These are phyloP conservation scores for Planoprotostelium fungivorum DNA, from an alignment of 78 protist species.

Conservation along the genomic window DNA sequence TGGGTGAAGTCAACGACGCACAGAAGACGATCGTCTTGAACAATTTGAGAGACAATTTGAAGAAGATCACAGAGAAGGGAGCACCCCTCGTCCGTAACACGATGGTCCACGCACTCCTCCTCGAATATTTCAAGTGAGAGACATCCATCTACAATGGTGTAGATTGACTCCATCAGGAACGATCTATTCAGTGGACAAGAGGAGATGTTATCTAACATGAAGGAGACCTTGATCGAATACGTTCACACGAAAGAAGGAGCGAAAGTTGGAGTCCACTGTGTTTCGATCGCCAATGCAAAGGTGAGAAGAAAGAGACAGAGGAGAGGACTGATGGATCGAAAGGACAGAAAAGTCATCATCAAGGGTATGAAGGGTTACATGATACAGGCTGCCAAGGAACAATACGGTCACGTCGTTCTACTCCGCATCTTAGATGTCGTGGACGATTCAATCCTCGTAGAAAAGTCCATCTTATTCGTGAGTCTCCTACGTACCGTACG, in stretches of 20 bases:
- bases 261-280: constrained; percentile 10
- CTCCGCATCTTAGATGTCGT: constrained; percentile 44
- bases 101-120: constrained; percentile 25
- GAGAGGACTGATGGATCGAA: neutral
- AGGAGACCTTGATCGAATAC: constrained; percentile 42
- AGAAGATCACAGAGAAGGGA: constrained; percentile 28
- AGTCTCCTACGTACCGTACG: neutral
- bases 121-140: constrained; percentile 9
- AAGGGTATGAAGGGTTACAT: constrained; percentile 50
- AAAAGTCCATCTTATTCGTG: constrained; percentile 23
- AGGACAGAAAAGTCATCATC: constrained; percentile 52
- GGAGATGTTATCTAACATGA: constrained; percentile 16
- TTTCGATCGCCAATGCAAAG: constrained; percentile 33
- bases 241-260: constrained; percentile 68
- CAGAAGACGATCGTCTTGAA: constrained; percentile 26
- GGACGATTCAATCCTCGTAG: constrained; percentile 62
- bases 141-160: neutral
- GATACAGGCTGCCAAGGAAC: constrained; percentile 28
- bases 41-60: constrained; percentile 4
- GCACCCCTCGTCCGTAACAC: constrained; percentile 18
- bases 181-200: neutral
- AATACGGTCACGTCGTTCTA: constrained; percentile 27
- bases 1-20: constrained; percentile 12
- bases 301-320: neutral
- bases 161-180: neutral